A percentile compares a stretch with the other conserved stretches of the same genome.
Evolutionary conservation across 108 stramenopile species (phyloP).

Genomic region (Pseudonitzschia multistriata): DNA sequence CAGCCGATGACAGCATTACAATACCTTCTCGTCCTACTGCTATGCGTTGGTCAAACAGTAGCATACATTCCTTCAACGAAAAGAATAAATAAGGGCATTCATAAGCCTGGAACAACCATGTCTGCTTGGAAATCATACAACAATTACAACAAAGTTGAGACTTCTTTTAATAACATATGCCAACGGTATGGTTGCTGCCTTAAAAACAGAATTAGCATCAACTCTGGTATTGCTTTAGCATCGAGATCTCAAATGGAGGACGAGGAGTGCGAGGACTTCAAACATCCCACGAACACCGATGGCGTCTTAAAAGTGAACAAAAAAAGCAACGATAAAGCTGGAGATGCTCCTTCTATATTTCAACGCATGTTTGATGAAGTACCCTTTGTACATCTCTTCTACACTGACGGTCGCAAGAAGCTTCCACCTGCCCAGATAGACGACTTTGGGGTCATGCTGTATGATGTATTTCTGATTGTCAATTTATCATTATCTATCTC

Average conservation of each 20-base stretch:
- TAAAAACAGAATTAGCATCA: neutral
- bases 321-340: neutral
- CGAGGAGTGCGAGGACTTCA: neutral
- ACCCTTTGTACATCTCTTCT: slow-evolving; percentile 24
- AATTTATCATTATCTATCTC: slow-evolving; percentile 58
- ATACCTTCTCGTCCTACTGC: neutral
- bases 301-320: neutral
- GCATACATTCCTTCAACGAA: neutral
- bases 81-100: neutral
- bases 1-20: neutral
- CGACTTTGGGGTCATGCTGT: slow-evolving; percentile 52
- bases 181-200: neutral
- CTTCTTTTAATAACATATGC: neutral
- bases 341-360: neutral
- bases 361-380: slow-evolving; percentile 21
- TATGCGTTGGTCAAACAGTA: neutral
- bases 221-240: neutral
- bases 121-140: neutral
- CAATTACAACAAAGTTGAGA: neutral
- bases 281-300: neutral
- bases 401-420: slow-evolving; percentile 22
- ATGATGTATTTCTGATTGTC: slow-evolving; percentile 59
- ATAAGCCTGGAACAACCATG: neutral
- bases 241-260: neutral
- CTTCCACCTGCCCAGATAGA: slow-evolving; percentile 57